Evolutionary conservation across 2,329 filamentous ascomycete genomes (phyloP).

Genomic region (Dothideomycetes sp.): DNA sequence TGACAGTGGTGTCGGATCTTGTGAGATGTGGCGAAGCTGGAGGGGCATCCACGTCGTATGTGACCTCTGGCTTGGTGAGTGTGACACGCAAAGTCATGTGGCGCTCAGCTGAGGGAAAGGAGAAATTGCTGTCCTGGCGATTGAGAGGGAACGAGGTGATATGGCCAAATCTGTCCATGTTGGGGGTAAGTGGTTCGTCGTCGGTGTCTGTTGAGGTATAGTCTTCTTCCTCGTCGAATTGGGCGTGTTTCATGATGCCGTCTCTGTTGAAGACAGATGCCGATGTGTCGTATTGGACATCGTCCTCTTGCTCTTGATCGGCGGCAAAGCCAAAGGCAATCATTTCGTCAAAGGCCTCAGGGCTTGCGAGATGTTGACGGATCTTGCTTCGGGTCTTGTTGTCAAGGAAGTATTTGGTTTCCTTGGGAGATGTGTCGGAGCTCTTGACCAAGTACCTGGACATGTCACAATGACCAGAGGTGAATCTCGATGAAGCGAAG

Average conservation of each 20-base stretch:
- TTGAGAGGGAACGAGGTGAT: conserved; percentile 1
- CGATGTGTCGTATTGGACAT: background rate
- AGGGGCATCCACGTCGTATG: conserved; percentile 63
- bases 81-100: conserved; percentile 98
- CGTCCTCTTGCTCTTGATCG: background rate
- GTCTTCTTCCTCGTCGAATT: conserved; percentile 10
- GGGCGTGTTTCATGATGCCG: conserved; percentile 9
- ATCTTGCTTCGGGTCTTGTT: conserved; percentile 81
- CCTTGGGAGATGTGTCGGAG: background rate
- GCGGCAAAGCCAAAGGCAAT: conserved; percentile 82
- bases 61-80: conserved; percentile 77
- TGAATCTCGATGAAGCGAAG: too few relatives aligned
- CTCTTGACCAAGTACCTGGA: background rate
- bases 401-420: conserved; percentile 67
- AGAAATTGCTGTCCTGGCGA: conserved; percentile 7
- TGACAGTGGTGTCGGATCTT: too few relatives aligned
- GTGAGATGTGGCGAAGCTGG: too few relatives aligned
- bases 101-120: conserved; percentile 42
- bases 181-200: conserved; percentile 5
- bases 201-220: conserved; percentile 1
- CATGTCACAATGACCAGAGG: too few relatives aligned
- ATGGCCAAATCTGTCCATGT: background rate
- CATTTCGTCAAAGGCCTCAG: conserved; percentile 92
- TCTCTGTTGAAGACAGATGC: background rate
- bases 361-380: conserved; percentile 74